phyloP scores from a whole-genome alignment of 2,329 filamentous ascomycete genomes.

The Huntiella omanensis region DNA sequence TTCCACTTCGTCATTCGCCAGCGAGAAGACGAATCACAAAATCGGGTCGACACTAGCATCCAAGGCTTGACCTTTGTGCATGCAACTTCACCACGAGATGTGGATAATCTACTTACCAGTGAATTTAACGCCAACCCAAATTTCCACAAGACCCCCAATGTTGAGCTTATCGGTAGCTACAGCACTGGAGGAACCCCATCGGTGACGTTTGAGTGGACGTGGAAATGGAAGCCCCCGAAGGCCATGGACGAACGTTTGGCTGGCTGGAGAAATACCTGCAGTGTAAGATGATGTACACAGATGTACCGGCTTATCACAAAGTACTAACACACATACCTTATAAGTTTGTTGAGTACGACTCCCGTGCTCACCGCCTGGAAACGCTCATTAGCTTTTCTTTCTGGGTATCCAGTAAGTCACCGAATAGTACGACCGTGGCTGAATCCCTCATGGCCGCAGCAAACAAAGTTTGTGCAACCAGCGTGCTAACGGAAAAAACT shows the following conservation, averaged over 20 bases:
- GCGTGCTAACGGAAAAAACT: background rate
- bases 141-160: constrained; percentile 90
- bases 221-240: constrained; percentile 93
- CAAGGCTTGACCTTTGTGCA: constrained; percentile 85
- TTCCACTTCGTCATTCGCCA: constrained; percentile 73
- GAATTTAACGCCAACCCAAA: constrained; percentile 97
- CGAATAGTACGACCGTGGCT: too few relatives aligned
- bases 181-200: constrained; percentile 65
- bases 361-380: constrained; percentile 71
- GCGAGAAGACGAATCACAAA: constrained; percentile 28
- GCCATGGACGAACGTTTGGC: constrained; percentile 60
- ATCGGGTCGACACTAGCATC: constrained; percentile 51
- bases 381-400: constrained; percentile 87
- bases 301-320: background rate
- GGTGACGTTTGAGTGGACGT: constrained; percentile 83
- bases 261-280: constrained; percentile 92
- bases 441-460: too few relatives aligned
- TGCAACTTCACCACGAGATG: constrained; percentile 65
- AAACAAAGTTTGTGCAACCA: too few relatives aligned
- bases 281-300: constrained; percentile 31
- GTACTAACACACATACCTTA: background rate
- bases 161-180: constrained; percentile 86
- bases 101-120: constrained; percentile 82
- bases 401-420: constrained; percentile 62
- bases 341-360: constrained; percentile 91